Evolutionary conservation across 106 monocot genomes (phyloP), one percentile per base, ranked within the genome.

Genomic region (Dendrobium huoshanense): DNA sequence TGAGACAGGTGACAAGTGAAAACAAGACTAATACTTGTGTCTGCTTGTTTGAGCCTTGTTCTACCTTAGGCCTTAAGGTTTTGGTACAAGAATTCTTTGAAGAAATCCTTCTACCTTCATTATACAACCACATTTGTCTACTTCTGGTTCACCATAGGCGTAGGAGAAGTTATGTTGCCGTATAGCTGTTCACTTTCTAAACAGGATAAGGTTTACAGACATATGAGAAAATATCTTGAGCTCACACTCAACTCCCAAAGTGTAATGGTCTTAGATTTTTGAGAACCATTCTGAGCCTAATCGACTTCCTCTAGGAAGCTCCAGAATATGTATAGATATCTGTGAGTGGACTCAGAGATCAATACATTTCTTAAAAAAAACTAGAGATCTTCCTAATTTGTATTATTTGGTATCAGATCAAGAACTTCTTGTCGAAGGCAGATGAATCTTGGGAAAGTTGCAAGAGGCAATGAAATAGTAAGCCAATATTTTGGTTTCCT

Each of bases 241-340:
- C 70, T 4, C 37, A 29, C 2, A 37, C 37, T 13, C 70, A 33
- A 13, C 3, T 17, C 22, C 70, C 37, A 31, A 70, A 70, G 37
- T 2, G 37, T 33, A 70, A 70, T 9, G 37, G 11, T 22, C 70
- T 33, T 10, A 29, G 70, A 70, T 70, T 37, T 33, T 37, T 33
- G 9, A 70, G 70, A 70, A 70, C 33, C 37, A 4, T 61, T 70
- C 4, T 70, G 70, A 70, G 29, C 1, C 37, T 37, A 33, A 70
- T 70, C 15, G 51, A 70, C 4, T 33, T 33, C 16, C 9, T 70
- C 27, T 70, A n/a, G 33, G 68, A 70, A 19, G 11, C 68, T 33
- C 13, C 68, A 70, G 48, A 76, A 47, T 5, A 76, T 76, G 76
- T 51, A 76, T n/a, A 76, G 49, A 76, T 76, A 76, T 20, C 2